Evolutionary conservation across 306 rosid genomes (phyloP).

Genomic region (Cucurbita moschata): DNA sequence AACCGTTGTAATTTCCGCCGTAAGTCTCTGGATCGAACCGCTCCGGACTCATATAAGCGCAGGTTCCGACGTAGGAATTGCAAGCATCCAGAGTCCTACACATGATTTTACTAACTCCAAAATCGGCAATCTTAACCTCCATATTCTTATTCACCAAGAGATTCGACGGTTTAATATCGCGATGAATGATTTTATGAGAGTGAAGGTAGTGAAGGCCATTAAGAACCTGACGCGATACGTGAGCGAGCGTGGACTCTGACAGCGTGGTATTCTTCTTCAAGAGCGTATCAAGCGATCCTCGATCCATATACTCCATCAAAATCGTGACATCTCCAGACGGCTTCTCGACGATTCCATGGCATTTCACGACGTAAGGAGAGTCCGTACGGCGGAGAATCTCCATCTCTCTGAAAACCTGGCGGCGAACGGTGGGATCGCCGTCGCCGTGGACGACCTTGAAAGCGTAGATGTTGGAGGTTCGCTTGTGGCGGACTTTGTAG

Average conservation of each 20-base stretch:
- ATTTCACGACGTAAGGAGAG: slow-evolving; percentile 43
- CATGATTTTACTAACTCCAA: slow-evolving; percentile 78
- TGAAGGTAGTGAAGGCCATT: slow-evolving; percentile 63
- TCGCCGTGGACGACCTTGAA: slow-evolving; percentile 43
- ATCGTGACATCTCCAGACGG: slow-evolving; percentile 71
- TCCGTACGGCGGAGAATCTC: slow-evolving; percentile 79
- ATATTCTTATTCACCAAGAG: slow-evolving; percentile 34
- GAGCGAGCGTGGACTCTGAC: slow-evolving; percentile 31
- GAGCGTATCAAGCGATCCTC: slow-evolving; percentile 43
- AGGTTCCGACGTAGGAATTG: slow-evolving; percentile 80
- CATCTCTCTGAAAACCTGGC: slow-evolving; percentile 50
- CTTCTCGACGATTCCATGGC: slow-evolving; percentile 52
- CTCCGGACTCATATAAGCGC: slow-evolving; percentile 97
- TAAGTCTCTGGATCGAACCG: slow-evolving; percentile 71
- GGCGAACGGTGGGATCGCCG: slow-evolving; percentile 46
- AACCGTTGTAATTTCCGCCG: slow-evolving; percentile 77
- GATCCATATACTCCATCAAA: slow-evolving; percentile 68
- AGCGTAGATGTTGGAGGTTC: slow-evolving; percentile 38
- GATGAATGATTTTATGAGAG: slow-evolving; percentile 63
- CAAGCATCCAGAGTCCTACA: slow-evolving; percentile 62
- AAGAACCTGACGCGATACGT: slow-evolving; percentile 54
- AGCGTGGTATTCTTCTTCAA: slow-evolving; percentile 36
- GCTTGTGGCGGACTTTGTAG: slow-evolving; percentile 69
- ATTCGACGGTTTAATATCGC: slow-evolving; percentile 76
- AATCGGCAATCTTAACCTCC: slow-evolving; percentile 73